Conservation (phyloP, 2,329 filamentous ascomycete genomes). For the Seiridium cupressi region DNA sequence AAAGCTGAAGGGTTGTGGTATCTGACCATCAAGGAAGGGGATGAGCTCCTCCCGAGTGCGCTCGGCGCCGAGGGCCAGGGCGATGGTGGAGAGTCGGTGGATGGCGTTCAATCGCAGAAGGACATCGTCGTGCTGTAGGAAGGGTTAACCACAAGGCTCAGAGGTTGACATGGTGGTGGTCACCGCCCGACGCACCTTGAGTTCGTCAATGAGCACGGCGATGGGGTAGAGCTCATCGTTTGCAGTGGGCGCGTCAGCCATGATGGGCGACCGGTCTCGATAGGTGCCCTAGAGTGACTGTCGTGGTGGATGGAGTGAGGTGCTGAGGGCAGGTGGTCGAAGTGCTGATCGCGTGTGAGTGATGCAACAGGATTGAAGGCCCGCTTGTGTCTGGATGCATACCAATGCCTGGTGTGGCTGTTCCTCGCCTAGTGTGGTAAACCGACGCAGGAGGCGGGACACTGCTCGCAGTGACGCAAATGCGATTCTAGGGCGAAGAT, state of each 20-base stretch:
- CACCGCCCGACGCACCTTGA: slow-evolving; percentile 69
- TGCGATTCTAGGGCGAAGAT: no score
- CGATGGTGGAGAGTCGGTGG: slow-evolving; percentile 96
- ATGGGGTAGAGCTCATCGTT: slow-evolving; percentile 99
- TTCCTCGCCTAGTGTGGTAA: slow-evolving; percentile 2
- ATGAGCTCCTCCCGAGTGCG: slow-evolving; percentile 98
- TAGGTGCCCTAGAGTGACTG: slow-evolving; percentile 5
- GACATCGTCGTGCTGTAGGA: slow-evolving; percentile 89
- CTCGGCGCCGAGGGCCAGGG: slow-evolving; percentile 91
- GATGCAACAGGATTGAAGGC: slow-evolving; percentile 9
- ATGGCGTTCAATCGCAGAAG: slow-evolving; percentile 97
- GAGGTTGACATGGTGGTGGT: slow-evolving; percentile 3
- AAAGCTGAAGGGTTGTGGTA: slow-evolving; percentile 15
- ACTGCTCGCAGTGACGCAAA: no score
- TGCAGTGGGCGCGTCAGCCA: slow-evolving; percentile 86
- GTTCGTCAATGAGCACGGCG: slow-evolving; percentile 98
- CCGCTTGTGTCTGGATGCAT: neutral
- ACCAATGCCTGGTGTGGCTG: neutral
- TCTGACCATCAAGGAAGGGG: slow-evolving; percentile 95
- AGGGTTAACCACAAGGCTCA: slow-evolving; percentile 17
- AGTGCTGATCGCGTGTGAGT: neutral
- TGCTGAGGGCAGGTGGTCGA: neutral
- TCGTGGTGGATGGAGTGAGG: slow-evolving; percentile 6
- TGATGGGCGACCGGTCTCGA: slow-evolving; percentile 48
- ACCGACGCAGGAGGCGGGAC: no score